phyloP scores from a whole-genome alignment of 352 stramenopile species.

The Pythium phragmiticola region DNA sequence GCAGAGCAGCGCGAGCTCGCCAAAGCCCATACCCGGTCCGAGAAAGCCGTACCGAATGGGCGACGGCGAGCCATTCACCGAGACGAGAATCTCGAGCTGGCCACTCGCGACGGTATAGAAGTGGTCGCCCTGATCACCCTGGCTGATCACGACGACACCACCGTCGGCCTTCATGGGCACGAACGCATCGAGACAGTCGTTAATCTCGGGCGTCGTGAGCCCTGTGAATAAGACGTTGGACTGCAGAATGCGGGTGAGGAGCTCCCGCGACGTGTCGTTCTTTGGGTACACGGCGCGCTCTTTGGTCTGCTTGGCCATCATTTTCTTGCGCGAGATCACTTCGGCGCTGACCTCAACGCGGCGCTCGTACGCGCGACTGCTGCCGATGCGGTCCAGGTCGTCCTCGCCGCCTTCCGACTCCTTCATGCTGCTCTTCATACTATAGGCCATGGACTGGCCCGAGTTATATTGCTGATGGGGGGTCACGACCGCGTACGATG shows the following conservation, averaged over 20 bases:
- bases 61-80: constrained; percentile 41
- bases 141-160: constrained; percentile 55
- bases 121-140: constrained; percentile 74
- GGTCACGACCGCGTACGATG: constrained; percentile 26
- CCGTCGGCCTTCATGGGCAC: constrained; percentile 49
- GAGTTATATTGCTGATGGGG: neutral
- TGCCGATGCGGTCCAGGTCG: neutral
- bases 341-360: constrained; percentile 78
- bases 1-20: constrained; percentile 96
- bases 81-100: constrained; percentile 71
- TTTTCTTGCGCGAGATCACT: constrained; percentile 71
- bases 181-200: constrained; percentile 75
- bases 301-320: constrained; percentile 38
- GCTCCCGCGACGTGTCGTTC: constrained; percentile 45
- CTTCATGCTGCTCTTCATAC: neutral
- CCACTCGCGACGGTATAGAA: constrained; percentile 72
- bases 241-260: constrained; percentile 63
- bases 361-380: constrained; percentile 29
- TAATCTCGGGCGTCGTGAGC: constrained; percentile 48
- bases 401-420: constrained; percentile 17
- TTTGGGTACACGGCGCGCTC: constrained; percentile 67
- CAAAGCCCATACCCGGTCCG: constrained; percentile 82
- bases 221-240: constrained; percentile 78
- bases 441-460: neutral
- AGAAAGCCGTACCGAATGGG: constrained; percentile 75